These are phyloP conservation scores for Fusarium hostae DNA, from an alignment of 2,329 filamentous ascomycete genomes.

Conservation along the genomic window DNA sequence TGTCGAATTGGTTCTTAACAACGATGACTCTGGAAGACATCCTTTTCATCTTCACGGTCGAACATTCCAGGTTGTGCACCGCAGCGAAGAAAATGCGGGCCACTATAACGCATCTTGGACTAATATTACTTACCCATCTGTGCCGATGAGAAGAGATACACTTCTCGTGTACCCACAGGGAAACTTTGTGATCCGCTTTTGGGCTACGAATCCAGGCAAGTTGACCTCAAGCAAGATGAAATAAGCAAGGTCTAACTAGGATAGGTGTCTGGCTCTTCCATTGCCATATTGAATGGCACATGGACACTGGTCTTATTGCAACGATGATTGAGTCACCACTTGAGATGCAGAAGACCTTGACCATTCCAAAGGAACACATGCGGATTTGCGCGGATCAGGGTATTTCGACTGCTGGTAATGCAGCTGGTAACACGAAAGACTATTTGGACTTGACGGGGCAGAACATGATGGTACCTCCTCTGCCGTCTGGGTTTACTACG, in stretches of 20 bases:
- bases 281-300: neutral
- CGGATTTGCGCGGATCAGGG: neutral
- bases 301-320: neutral
- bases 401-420: neutral
- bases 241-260: fast-evolving
- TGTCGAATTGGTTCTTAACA: neutral
- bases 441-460: neutral
- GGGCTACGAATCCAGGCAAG: neutral
- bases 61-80: neutral
- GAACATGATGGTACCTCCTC: neutral
- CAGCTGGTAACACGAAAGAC: neutral
- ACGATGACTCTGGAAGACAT: neutral
- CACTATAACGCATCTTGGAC: neutral
- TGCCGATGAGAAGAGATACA: neutral
- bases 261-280: neutral
- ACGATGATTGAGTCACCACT: neutral
- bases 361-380: neutral
- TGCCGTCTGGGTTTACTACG: fast-evolving
- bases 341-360: neutral
- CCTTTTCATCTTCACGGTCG: neutral
- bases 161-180: neutral
- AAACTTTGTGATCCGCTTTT: neutral
- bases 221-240: fast-evolving
- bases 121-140: neutral
- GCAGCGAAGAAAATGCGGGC: neutral